These are phyloP conservation scores for Pythium vanterpoolii DNA, from an alignment of 352 stramenopile genomes.

Conservation along the genomic window DNA sequence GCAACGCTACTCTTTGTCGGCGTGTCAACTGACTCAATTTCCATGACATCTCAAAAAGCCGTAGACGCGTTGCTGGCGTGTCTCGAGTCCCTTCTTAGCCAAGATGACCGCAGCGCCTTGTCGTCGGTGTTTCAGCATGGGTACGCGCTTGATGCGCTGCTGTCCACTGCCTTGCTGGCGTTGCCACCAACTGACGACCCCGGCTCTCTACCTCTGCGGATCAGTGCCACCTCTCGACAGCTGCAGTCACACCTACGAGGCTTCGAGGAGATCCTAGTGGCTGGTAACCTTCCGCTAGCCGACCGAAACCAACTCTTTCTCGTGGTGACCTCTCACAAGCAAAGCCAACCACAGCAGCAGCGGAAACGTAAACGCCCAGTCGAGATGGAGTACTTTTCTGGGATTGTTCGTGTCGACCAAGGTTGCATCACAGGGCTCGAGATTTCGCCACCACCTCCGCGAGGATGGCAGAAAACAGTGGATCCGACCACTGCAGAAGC, in stretches of 20 bases:
- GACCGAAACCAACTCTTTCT: neutral
- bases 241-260: neutral
- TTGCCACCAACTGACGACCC: neutral
- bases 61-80: constrained; percentile 10
- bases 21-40: neutral
- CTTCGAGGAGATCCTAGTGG: neutral
- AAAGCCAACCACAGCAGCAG: no score
- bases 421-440: neutral
- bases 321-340: neutral
- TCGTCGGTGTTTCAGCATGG: neutral
- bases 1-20: neutral
- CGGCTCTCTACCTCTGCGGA: neutral
- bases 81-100: neutral
- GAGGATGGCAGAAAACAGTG: neutral
- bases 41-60: neutral
- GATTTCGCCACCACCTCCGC: neutral
- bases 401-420: neutral
- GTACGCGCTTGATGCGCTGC: constrained; percentile 1
- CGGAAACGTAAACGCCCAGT: neutral
- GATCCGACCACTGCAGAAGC: neutral
- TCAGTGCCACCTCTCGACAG: neutral
- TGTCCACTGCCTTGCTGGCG: neutral
- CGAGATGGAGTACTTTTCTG: neutral
- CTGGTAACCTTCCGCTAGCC: neutral
- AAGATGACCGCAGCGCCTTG: neutral